These are phyloP conservation scores for Oleoguttula mirabilis DNA, from an alignment of 495 filamentous ascomycete species.

Conservation along the genomic window DNA sequence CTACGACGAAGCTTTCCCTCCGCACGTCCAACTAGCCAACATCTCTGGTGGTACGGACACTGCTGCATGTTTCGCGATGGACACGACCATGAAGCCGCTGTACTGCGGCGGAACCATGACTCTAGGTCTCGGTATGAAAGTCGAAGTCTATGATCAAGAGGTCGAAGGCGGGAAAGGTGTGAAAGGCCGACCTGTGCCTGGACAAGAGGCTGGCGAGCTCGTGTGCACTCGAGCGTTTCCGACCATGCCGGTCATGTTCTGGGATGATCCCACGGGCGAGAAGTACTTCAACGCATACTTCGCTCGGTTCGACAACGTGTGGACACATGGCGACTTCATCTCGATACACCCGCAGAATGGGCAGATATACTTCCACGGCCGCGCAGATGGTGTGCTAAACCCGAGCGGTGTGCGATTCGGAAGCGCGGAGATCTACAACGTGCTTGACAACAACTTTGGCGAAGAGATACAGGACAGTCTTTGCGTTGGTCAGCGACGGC, in stretches of 20 bases:
- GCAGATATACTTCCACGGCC: conserved; percentile 57
- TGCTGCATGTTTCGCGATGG: conserved; percentile 55
- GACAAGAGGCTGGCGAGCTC: conserved; percentile 59
- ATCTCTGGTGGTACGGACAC: conserved; percentile 72
- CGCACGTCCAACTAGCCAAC: conserved; percentile 51
- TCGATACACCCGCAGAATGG: conserved; percentile 54
- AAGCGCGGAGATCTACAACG: conserved; percentile 66
- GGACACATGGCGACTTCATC: conserved; percentile 74
- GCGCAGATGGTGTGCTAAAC: conserved; percentile 85
- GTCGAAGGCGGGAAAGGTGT: conserved; percentile 43
- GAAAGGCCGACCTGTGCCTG: conserved; percentile 44
- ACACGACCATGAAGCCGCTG: conserved; percentile 58
- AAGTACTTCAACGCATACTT: conserved; percentile 64
- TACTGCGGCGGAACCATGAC: conserved; percentile 62
- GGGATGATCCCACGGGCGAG: conserved; percentile 44
- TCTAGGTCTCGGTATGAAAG: conserved; percentile 47
- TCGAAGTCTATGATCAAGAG: conserved; percentile 52
- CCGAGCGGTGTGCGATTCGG: conserved; percentile 80
- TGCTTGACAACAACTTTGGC: conserved; percentile 55
- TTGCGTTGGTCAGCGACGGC: conserved; percentile 62
- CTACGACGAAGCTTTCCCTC: conserved; percentile 64
- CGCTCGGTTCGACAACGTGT: conserved; percentile 56
- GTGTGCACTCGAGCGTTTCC: conserved; percentile 54
- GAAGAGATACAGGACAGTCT: conserved; percentile 51
- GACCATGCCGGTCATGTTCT: conserved; percentile 61